Evolutionary conservation across 805 yeast species (phyloP).

Genomic region (Starmerella geochares): DNA sequence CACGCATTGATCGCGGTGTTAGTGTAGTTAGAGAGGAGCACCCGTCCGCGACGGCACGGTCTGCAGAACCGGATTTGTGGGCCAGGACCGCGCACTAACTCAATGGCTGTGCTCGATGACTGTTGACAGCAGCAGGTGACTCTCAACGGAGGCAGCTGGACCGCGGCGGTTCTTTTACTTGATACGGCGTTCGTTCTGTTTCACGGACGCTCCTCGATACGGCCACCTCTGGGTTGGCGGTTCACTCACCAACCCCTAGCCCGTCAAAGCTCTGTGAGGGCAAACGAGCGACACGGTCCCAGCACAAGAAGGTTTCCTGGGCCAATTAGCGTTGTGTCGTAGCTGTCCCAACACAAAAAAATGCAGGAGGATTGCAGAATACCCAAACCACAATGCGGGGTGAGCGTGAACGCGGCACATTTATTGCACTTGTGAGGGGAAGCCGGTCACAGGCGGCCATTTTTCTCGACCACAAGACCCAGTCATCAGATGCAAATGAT

Average conservation of each 20-base stretch:
- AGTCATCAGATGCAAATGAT: too few species aligned
- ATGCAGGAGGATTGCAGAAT: neutral
- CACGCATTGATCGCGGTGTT: neutral
- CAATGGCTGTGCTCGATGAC: too few species aligned
- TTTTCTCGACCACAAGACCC: too few species aligned
- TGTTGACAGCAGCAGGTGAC: neutral
- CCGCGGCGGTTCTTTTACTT: too few species aligned
- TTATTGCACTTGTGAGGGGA: neutral
- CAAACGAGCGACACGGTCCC: neutral
- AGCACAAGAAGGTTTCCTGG: neutral
- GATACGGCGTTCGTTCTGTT: too few species aligned
- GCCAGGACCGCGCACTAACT: too few species aligned
- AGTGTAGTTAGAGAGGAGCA: neutral
- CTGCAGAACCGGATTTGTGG: neutral
- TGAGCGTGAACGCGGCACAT: too few species aligned
- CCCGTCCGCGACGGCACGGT: conserved; percentile 3
- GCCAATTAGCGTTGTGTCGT: neutral
- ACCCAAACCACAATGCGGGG: neutral
- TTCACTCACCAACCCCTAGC: neutral
- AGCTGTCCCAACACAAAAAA: neutral
- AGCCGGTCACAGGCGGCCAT: too few species aligned
- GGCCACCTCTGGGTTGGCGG: too few species aligned
- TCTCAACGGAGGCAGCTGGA: too few species aligned
- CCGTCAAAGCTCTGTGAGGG: neutral
- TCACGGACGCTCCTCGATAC: neutral